phyloP scores from a whole-genome alignment of 305 asterid genomes.

The Solanum hybrid region DNA sequence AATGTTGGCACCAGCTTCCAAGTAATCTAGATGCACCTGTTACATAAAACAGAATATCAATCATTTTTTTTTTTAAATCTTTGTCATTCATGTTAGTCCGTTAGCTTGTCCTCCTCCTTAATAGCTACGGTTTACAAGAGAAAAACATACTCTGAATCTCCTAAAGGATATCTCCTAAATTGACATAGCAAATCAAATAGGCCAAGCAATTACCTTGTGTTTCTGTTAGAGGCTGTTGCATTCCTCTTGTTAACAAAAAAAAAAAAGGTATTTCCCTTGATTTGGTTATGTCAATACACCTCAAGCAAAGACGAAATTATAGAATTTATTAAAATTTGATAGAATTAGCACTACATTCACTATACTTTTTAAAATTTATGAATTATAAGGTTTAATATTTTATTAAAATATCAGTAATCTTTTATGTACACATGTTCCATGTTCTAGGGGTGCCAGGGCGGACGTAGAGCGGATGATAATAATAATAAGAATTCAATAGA shows the following conservation, averaged over 20 bases:
- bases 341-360: background rate
- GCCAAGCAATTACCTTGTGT: background rate
- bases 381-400: too few species aligned
- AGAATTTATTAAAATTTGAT: background rate
- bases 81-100: background rate
- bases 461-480: background rate
- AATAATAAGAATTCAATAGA: background rate
- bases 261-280: background rate
- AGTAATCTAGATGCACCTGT: slow-evolving; percentile 81
- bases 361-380: background rate
- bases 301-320: background rate
- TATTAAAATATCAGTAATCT: background rate
- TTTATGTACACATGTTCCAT: background rate
- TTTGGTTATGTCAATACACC: background rate
- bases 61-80: too few species aligned
- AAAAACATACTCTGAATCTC: too few species aligned
- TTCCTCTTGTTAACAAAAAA: background rate
- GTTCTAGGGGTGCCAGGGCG: background rate
- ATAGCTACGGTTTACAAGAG: background rate
- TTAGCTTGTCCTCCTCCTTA: background rate
- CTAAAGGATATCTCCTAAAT: too few species aligned
- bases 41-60: background rate
- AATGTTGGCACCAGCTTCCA: slow-evolving; percentile 80
- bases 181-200: too few species aligned
- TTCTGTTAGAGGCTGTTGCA: background rate